phyloP scores from a whole-genome alignment of 2,329 filamentous ascomycete species.

The Trichoderma lentiforme region DNA sequence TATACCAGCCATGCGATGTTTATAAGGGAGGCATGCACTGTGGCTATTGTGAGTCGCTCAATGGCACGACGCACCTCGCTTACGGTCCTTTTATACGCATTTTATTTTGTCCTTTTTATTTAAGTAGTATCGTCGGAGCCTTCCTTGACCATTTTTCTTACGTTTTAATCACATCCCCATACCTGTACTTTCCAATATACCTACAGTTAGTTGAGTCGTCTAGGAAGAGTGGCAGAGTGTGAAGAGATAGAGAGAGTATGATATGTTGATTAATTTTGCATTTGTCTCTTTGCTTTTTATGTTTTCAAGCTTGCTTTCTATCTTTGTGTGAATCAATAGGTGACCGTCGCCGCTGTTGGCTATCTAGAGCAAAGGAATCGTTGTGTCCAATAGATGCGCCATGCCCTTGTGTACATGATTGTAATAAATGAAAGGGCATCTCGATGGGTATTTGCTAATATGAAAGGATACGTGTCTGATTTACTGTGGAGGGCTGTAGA shows the following conservation, averaged over 20 bases:
- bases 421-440: background rate
- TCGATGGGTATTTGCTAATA: background rate
- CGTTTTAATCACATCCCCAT: constrained; percentile 39
- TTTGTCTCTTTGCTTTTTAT: background rate
- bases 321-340: background rate
- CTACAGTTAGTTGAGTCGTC: constrained; percentile 31
- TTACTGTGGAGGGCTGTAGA: constrained; percentile 36
- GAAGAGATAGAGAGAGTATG: constrained; percentile 9
- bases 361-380: background rate
- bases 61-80: background rate
- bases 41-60: background rate
- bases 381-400: background rate
- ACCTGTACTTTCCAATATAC: constrained; percentile 31
- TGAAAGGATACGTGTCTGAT: background rate
- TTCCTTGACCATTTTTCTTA: constrained; percentile 37
- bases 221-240: constrained; percentile 14
- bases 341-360: background rate
- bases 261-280: constrained; percentile 17
- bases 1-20: background rate
- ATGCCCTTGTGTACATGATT: background rate
- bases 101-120: constrained; percentile 33
- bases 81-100: constrained; percentile 25
- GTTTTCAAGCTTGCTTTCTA: background rate
- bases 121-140: constrained; percentile 36
- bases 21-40: background rate